Conservation (phyloP, 352 stramenopile species). For the Globisporangium nunn region DNA sequence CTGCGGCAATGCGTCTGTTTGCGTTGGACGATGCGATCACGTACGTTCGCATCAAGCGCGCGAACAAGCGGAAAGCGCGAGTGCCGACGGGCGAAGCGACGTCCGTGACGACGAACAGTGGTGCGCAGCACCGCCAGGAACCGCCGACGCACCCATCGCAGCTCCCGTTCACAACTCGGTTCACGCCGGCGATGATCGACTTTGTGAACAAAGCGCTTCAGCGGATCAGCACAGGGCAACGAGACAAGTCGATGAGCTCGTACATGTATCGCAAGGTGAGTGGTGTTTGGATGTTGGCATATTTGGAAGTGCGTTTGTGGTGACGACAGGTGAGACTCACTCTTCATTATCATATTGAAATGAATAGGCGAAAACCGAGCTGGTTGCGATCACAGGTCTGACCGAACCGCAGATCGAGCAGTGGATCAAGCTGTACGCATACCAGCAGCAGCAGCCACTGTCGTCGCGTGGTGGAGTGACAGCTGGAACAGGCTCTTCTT, state of each 20-base stretch:
- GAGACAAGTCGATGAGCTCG: constrained; percentile 38
- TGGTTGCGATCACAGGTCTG: constrained; percentile 52
- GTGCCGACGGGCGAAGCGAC: constrained; percentile 10
- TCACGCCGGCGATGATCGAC: constrained; percentile 30
- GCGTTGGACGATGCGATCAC: constrained; percentile 71
- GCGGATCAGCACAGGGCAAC: constrained; percentile 40
- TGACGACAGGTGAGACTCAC: background rate
- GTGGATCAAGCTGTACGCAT: constrained; percentile 42
- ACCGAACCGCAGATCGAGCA: constrained; percentile 54
- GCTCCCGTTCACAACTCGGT: constrained; percentile 37
- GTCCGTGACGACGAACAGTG: background rate
- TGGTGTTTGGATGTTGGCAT: background rate
- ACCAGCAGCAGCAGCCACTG: constrained; percentile 19
- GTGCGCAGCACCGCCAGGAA: constrained; percentile 10
- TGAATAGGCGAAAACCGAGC: constrained; percentile 31
- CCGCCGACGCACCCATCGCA: constrained; percentile 27
- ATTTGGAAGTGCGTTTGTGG: background rate
- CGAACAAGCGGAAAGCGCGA: constrained; percentile 33
- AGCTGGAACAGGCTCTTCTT: background rate
- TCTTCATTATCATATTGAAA: background rate
- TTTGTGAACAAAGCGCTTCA: constrained; percentile 44
- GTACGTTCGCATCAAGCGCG: constrained; percentile 61
- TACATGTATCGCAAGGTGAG: constrained; percentile 41
- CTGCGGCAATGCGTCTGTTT: constrained; percentile 63
- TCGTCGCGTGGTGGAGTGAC: background rate